Conservation (phyloP, 331 rosid genomes). For the Acacia pycnantha region DNA sequence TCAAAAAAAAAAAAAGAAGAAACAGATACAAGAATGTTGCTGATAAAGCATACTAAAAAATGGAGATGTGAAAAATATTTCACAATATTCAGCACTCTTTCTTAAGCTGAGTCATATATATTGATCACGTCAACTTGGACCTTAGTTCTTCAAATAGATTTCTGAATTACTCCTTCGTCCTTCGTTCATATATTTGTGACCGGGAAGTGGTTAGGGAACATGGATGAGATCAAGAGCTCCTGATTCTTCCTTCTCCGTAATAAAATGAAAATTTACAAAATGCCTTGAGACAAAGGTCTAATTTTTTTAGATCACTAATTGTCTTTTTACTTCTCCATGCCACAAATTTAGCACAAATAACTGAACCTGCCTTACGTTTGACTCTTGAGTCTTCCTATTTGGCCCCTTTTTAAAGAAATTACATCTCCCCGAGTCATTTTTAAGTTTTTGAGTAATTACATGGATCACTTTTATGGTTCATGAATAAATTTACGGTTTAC, state of each 20-base stretch:
- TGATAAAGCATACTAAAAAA: not conserved
- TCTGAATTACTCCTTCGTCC: not conserved
- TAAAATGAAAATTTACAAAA: not conserved
- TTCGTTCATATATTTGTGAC: not conserved
- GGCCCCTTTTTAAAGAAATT: not conserved
- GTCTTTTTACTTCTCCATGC: not conserved
- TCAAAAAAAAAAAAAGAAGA: not conserved
- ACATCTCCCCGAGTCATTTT: not conserved
- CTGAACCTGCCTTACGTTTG: not conserved
- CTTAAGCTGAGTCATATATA: not conserved
- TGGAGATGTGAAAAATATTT: not conserved
- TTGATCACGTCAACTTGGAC: not conserved
- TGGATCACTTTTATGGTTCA: not conserved
- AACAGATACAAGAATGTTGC: not conserved
- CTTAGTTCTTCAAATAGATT: not conserved
- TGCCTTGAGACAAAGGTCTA: not conserved
- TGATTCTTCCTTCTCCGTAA: not conserved
- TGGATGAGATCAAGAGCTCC: not conserved
- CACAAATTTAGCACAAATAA: not conserved
- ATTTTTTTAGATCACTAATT: not conserved
- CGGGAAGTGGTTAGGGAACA: not conserved
- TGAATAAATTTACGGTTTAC: not conserved
- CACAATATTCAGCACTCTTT: not conserved
- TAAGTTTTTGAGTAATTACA: not conserved
- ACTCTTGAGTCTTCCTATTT: not conserved